Conservation (phyloP, 2,329 filamentous ascomycete species). For the Akanthomyces dipterigenus region DNA sequence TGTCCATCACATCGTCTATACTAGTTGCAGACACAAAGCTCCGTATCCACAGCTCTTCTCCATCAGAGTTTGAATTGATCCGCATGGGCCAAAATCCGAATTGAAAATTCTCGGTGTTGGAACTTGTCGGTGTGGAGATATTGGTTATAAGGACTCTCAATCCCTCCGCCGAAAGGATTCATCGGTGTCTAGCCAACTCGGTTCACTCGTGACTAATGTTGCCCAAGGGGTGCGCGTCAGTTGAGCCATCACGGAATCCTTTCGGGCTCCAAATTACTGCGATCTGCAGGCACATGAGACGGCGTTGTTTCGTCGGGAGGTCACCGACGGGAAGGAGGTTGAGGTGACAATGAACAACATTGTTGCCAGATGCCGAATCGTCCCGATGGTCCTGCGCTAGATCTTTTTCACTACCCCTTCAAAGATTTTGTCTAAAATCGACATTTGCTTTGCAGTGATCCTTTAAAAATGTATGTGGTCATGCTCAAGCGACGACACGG, state of each 20-base stretch:
- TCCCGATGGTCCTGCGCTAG: background rate
- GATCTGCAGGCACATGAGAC: background rate
- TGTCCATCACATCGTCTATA: background rate
- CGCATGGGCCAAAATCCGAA: background rate
- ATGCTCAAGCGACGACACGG: too few relatives aligned
- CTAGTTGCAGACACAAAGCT: too few relatives aligned
- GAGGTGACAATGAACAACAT: background rate
- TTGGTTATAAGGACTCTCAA: background rate
- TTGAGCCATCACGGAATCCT: background rate
- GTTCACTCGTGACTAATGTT: background rate
- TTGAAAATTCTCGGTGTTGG: background rate
- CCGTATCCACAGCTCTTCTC: background rate
- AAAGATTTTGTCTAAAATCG: too few relatives aligned
- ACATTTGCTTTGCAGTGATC: too few relatives aligned
- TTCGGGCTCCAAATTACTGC: background rate
- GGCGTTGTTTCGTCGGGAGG: background rate
- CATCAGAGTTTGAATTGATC: background rate
- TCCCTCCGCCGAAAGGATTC: background rate
- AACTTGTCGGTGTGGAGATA: background rate
- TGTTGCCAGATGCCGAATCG: background rate
- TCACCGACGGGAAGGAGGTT: background rate
- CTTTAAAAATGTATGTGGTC: too few relatives aligned
- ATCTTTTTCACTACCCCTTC: too few relatives aligned
- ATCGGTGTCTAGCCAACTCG: background rate
- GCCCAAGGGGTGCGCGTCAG: too few relatives aligned